Percentiles rank a stretch among this genome's conserved stretches.
Evolutionary conservation across 2,329 filamentous ascomycete genomes (phyloP).

Genomic region (Fusarium sterilihyphosum): DNA sequence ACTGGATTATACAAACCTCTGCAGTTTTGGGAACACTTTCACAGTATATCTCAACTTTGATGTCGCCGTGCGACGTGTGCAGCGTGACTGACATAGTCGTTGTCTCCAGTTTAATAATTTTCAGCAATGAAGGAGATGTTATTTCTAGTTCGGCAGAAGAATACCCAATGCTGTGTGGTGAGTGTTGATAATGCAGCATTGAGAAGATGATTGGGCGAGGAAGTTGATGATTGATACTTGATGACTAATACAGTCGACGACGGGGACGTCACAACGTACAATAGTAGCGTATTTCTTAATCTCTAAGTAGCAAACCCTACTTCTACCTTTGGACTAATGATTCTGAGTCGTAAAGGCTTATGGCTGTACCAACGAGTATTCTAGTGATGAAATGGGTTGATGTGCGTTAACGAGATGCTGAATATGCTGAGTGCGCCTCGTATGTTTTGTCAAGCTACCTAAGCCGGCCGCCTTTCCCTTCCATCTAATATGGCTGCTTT

Average conservation of each 20-base stretch:
- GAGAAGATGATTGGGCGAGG: conserved; percentile 7
- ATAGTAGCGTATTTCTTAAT: background rate
- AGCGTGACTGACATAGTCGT: conserved; percentile 73
- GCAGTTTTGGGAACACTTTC: conserved; percentile 93
- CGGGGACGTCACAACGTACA: background rate
- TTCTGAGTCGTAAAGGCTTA: background rate
- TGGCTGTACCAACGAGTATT: background rate
- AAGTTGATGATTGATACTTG: background rate
- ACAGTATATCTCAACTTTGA: conserved; percentile 97
- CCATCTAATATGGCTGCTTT: background rate
- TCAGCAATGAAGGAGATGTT: background rate
- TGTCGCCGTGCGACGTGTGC: conserved; percentile 87
- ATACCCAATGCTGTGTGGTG: background rate
- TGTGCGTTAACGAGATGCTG: background rate
- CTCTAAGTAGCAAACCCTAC: no score
- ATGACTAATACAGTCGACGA: conserved; percentile 12
- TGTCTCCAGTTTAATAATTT: background rate
- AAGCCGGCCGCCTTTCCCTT: background rate
- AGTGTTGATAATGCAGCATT: background rate
- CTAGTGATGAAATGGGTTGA: background rate
- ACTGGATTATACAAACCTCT: conserved; percentile 64
- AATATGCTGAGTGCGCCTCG: background rate
- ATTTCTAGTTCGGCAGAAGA: background rate
- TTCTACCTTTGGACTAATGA: background rate
- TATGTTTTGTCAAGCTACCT: background rate